These are phyloP conservation scores for Monosporozyma aerobia DNA, from an alignment of 805 yeast species.

Conservation along the genomic window DNA sequence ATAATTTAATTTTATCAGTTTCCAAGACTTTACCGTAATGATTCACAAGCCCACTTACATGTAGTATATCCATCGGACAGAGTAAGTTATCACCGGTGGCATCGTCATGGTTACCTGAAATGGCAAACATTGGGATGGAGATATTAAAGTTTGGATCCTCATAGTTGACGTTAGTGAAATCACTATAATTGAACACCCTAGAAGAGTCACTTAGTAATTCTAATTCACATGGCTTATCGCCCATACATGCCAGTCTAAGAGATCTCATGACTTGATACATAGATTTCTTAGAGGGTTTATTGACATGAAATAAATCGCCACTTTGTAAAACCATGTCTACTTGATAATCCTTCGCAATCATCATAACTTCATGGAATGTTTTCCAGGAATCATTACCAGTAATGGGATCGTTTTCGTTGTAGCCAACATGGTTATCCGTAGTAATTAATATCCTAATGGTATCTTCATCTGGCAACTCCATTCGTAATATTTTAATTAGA, in stretches of 20 bases:
- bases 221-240: conserved; percentile 79
- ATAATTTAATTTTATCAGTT: conserved; percentile 61
- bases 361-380: conserved; percentile 77
- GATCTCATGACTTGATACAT: conserved; percentile 72
- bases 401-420: conserved; percentile 79
- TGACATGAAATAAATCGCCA: conserved; percentile 88
- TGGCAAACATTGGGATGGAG: conserved; percentile 83
- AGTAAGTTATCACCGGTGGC: conserved; percentile 79
- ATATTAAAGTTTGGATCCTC: conserved; percentile 87
- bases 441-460: conserved; percentile 75
- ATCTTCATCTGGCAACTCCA: conserved; percentile 33
- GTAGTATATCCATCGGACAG: conserved; percentile 77
- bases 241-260: conserved; percentile 63
- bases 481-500: conserved; percentile 1
- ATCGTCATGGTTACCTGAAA: conserved; percentile 95
- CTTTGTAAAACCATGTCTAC: conserved; percentile 87
- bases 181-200: conserved; percentile 45
- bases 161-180: conserved; percentile 67
- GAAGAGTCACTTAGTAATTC: conserved; percentile 76
- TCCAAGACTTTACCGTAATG: conserved; percentile 80
- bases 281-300: conserved; percentile 81
- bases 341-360: conserved; percentile 55
- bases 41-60: conserved; percentile 74
- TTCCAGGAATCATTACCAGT: conserved; percentile 84
- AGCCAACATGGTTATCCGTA: conserved; percentile 96